Evolutionary conservation across 192 early-diverging fungal genomes (phyloP), one percentile per base, ranked within the genome.

Genomic region (Podila minutissima): DNA sequence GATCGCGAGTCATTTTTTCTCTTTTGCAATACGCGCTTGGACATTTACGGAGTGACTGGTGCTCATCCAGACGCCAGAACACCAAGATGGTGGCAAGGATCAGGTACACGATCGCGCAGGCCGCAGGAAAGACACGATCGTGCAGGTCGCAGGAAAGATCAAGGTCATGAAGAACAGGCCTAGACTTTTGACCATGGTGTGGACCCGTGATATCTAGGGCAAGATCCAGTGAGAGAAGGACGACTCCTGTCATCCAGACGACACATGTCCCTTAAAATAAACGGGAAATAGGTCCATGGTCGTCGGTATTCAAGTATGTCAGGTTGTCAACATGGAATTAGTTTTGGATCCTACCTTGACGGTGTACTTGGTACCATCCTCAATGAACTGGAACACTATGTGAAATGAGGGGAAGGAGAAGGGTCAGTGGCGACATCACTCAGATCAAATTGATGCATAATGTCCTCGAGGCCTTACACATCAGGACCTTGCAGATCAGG

Each of bases 341-440:
- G 15, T 3, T 13, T 38, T 13, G 28, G 7, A 9, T n/a, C 77
- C 28, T 68, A 59, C 78, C 46, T 57, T 68, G 17, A 59, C 49
- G 0, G 55, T 70, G 10, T 35, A 28, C 15, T 50, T 66, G 24
- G 78, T 73, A 7, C 78, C 78, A n/a, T 82, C 78, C 2, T 69
- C 66, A 19, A 74, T 67, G 35, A 82, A 68, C 61, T 82, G 78
- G 46, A 74, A 82, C 2, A 70, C 77, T 81, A 74, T 20, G 6
- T 5, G 11, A 8, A 65, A 24, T 13, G 22, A 19, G 35, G 22
- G 57, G 32, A 33, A 48, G 8, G 35, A 64, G 15, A 28, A 57
- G 15, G 26, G 12, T 46, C 12, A 46, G 15, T 17, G 15, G 13
- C 1, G 15, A 1, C 3, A 8, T 15, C 41, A 46, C 41, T 46